Base-by-base conservation (phyloP, 2,329 filamentous ascomycete species). In the Trichoderma sp. region DNA sequence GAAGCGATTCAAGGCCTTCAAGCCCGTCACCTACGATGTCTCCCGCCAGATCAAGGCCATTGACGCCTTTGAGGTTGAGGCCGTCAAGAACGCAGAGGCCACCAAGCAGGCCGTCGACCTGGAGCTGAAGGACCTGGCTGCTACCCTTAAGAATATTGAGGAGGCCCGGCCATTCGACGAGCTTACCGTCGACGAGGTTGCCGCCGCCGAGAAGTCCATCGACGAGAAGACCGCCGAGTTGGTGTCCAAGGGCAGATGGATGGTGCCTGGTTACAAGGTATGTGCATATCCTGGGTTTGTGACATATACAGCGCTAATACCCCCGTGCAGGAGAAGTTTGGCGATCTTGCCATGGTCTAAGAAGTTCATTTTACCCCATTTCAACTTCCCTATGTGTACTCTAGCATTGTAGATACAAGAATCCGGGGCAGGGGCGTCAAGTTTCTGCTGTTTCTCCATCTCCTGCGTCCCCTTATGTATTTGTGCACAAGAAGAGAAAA, bases 201-300 rank as follows among this genome's bases (percentile, higher is more conserved):
- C 93, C 74, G 90, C 93, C 78, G 96, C 95, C 79, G 93, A 95
- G 84, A 95, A 96, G 79, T 95, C 97, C 77, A 98, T 99, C 84
- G 95, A 98, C 86, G 91, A 97, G 90, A 97, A 97, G 89, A 97
- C 95, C 79, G 86, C 91, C 80, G 91, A 96, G 86, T 90, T 99
- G 82, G 95, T 99, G 76, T 93, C 93, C 84, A 98, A 97, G 92
- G 95, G 95, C 84, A 93, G 94, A 90, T 99, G 96, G 96, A 90
- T 91, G 87, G 95, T 97, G 81, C 95, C 96, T 75, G 96, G 96
- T 82, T 99, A 99, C 93, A 97, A 98, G 94, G 95, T 95, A 87
- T 79, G 91, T 81, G 72, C 6, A 34, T 6, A 7, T n/a, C 26
- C 2, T 12, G 11, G 4, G 12, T 5, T 61, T 69, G 28, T 21